Conservation (phyloP, 495 filamentous ascomycete genomes). For the Aspergillus haitiensis region DNA sequence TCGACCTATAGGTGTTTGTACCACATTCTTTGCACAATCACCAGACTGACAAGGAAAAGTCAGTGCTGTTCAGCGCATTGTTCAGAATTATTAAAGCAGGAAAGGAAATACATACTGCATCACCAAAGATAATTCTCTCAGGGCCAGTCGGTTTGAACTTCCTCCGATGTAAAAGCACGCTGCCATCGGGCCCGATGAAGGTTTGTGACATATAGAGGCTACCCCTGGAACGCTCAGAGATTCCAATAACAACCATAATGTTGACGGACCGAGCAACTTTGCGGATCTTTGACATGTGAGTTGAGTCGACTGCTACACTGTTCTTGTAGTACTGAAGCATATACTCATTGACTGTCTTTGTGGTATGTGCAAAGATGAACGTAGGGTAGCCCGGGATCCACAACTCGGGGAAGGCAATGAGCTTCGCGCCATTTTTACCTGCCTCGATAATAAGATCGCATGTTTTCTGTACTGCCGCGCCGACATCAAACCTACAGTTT, state of each 20-base stretch:
- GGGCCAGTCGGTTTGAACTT: slow-evolving; percentile 62
- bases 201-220: slow-evolving; percentile 56
- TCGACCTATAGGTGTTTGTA: slow-evolving; percentile 24
- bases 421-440: slow-evolving; percentile 26
- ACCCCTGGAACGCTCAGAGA: slow-evolving; percentile 45
- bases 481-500: slow-evolving; percentile 25
- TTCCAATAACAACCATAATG: slow-evolving; percentile 46
- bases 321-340: slow-evolving; percentile 32
- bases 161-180: slow-evolving; percentile 46
- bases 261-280: slow-evolving; percentile 22
- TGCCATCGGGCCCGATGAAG: slow-evolving; percentile 48
- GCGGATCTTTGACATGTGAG: slow-evolving; percentile 34
- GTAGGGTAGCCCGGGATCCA: slow-evolving; percentile 44
- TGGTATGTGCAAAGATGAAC: slow-evolving; percentile 16
- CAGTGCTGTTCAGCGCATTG: no score
- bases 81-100: background rate
- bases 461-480: slow-evolving; percentile 32
- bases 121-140: slow-evolving; percentile 57
- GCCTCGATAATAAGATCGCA: slow-evolving; percentile 32
- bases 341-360: background rate
- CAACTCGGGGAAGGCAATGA: slow-evolving; percentile 40
- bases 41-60: background rate
- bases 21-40: slow-evolving; percentile 17
- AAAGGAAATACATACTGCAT: slow-evolving; percentile 36
- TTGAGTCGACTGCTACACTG: slow-evolving; percentile 29